Evolutionary conservation across 1,284 basidiomycete genomes (phyloP).

Genomic region (Fomitopsis pinicola): DNA sequence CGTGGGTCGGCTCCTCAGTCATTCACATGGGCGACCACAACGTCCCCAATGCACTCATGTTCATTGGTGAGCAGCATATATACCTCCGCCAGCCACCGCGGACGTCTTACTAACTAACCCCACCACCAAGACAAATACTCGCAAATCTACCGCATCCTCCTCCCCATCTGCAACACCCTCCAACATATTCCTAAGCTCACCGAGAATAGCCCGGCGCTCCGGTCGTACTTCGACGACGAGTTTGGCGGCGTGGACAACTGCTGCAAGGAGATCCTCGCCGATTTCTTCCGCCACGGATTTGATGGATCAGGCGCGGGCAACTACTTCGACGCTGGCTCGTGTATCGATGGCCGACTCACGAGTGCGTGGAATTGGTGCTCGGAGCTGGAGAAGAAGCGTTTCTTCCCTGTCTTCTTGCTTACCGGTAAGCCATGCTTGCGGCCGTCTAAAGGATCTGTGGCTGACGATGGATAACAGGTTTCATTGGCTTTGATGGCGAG

Average conservation of each 20-base stretch:
- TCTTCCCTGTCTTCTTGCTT: slow-evolving; percentile 73
- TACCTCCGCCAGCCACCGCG: not conserved
- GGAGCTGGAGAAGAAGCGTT: slow-evolving; percentile 75
- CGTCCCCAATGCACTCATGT: slow-evolving; percentile 81
- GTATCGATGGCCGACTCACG: slow-evolving; percentile 64
- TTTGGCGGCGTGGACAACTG: slow-evolving; percentile 70
- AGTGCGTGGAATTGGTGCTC: slow-evolving; percentile 88
- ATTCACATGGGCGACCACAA: slow-evolving; percentile 76
- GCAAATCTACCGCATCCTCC: slow-evolving; percentile 80
- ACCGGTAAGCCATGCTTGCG: slow-evolving; percentile 46
- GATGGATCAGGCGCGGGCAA: slow-evolving; percentile 81
- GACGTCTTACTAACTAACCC: not conserved
- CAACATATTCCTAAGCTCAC: slow-evolving; percentile 62
- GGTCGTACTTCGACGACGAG: slow-evolving; percentile 74
- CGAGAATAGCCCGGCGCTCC: slow-evolving; percentile 57
- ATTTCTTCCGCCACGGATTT: slow-evolving; percentile 82
- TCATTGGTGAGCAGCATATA: slow-evolving; percentile 47
- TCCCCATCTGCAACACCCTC: slow-evolving; percentile 77
- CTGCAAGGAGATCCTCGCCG: slow-evolving; percentile 63
- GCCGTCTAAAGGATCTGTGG: not conserved
- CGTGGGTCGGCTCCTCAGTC: slow-evolving; percentile 65
- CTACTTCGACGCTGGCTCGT: slow-evolving; percentile 65
- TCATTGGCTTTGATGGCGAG: slow-evolving; percentile 79
- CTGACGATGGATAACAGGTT: slow-evolving; percentile 44
- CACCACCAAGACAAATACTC: slow-evolving; percentile 69